Evolutionary conservation across 78 protist genomes (phyloP).

Genomic region (Dictyostelium citrinum): DNA sequence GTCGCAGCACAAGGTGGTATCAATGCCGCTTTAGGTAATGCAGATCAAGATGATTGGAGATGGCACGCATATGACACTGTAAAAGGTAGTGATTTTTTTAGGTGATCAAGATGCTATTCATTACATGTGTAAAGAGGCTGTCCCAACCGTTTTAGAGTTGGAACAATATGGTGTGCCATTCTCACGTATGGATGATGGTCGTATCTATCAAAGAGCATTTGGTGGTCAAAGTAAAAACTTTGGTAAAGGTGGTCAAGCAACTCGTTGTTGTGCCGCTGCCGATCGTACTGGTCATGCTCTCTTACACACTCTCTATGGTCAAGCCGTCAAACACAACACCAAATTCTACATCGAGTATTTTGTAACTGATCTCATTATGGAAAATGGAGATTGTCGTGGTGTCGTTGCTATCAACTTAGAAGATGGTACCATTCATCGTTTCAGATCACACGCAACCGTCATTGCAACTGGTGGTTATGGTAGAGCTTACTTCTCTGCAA

Average conservation of each 20-base stretch:
- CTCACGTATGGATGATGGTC: conserved; percentile 97
- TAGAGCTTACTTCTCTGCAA: conserved; percentile 94
- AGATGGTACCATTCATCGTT: conserved; percentile 96
- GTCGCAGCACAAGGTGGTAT: conserved; percentile 99
- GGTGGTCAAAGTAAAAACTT: conserved; percentile 92
- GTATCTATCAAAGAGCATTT: conserved; percentile 93
- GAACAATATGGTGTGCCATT: conserved; percentile 99
- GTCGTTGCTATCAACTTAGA: conserved; percentile 91
- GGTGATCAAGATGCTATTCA: conserved; percentile 98
- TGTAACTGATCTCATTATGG: conserved; percentile 98
- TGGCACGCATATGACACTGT: conserved; percentile 99
- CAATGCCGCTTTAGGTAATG: conserved; percentile 99
- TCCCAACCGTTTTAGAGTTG: conserved; percentile 95
- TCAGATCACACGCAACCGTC: conserved; percentile 91
- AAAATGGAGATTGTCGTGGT: conserved; percentile 92
- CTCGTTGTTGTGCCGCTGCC: conserved; percentile 94
- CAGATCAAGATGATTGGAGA: conserved; percentile 98
- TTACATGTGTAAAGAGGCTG: conserved; percentile 99
- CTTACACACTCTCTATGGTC: conserved; percentile 99
- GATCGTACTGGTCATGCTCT: conserved; percentile 99
- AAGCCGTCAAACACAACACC: conserved; percentile 89
- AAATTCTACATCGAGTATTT: conserved; percentile 97
- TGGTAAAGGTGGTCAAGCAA: conserved; percentile 75
- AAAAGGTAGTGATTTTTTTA: conserved; percentile 94
- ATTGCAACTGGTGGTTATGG: conserved; percentile 98